Evolutionary conservation across 2,329 filamentous ascomycete genomes (phyloP).

Genomic region (Aureobasidium zeae): DNA sequence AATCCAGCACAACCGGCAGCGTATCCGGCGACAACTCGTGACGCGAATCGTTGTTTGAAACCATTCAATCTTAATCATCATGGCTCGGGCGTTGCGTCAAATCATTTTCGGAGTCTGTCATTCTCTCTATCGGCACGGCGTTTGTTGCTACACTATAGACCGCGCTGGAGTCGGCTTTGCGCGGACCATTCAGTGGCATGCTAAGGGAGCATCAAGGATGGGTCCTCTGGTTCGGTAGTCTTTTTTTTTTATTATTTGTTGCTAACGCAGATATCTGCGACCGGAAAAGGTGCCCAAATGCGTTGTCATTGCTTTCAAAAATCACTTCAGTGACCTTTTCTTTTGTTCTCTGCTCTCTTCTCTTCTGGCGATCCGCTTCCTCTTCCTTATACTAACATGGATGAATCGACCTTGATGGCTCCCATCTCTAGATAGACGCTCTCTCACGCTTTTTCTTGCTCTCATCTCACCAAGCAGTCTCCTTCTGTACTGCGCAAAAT

Average conservation of each 20-base stretch:
- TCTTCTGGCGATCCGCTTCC: slow-evolving; percentile 1
- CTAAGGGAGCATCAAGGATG: neutral
- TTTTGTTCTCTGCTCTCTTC: slow-evolving; percentile 9
- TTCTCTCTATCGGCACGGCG: slow-evolving; percentile 10
- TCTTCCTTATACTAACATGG: slow-evolving; percentile 7
- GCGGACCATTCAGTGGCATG: slow-evolving; percentile 6
- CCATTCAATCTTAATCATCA: slow-evolving; percentile 8
- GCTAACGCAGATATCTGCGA: slow-evolving; percentile 8
- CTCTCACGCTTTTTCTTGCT: slow-evolving; percentile 11
- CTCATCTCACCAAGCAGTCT: slow-evolving; percentile 8
- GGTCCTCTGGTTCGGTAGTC: neutral
- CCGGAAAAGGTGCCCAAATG: slow-evolving; percentile 6
- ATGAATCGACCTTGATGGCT: neutral
- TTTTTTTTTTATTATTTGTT: no score
- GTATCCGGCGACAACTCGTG: slow-evolving; percentile 40
- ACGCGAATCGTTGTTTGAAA: neutral
- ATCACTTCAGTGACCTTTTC: slow-evolving; percentile 9
- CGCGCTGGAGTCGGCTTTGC: slow-evolving; percentile 12
- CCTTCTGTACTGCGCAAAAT: slow-evolving; percentile 4
- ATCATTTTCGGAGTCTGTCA: slow-evolving; percentile 9
- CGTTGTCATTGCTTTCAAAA: slow-evolving; percentile 10
- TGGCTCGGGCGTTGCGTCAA: slow-evolving; percentile 3
- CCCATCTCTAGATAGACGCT: slow-evolving; percentile 14
- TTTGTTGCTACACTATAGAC: slow-evolving; percentile 13
- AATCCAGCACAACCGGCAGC: slow-evolving; percentile 69